Evolutionary conservation across 495 filamentous ascomycete genomes (phyloP), one percentile per base, ranked within the genome.

Genomic region (Extremus antarcticus): DNA sequence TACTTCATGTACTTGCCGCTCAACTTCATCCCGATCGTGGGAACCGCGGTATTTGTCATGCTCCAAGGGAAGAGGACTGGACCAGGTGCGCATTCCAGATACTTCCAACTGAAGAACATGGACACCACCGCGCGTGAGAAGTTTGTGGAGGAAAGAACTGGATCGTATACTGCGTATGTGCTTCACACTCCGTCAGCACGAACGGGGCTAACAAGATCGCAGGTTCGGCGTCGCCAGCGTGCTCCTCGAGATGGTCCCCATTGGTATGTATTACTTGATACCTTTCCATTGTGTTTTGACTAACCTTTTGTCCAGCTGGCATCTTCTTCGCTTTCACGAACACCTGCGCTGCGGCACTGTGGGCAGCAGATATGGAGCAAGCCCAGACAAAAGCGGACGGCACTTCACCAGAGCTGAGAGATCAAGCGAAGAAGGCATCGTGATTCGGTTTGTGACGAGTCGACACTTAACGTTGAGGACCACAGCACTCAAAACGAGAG

Each of bases 41-140:
- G 92, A 2, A 90, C 91, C 1, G 70, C 81, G 13, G 61, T 88
- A 0, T 98, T 94, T 67, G 74, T 96, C 8, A 47, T 85, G 15
- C 58, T 92, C 25, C 85, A 94, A 68, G 91, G 88, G 60, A 76
- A 70, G 66, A 66, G 63, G 45, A 63, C 69, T 24, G 82, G 82
- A 0, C 80, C 79, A 0, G 63, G 47, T 0, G 71, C 74, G 29
- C 79, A 84, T 66, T 66, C 64, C 3, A 61, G 82, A 65, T 98
- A 95, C 68, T 96, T 95, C 64, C 87, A 94, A 70, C 73, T 98
- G 45, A 94, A 94, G 71, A 80, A 81, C 2, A 91, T 86, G 84
- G 72, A 75, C n/a, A 65, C 71, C 15, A 66, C 67, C 22, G 72
- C 86, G 67, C 76, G 70, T 58, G 76, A 81, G 49, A 73, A 81